Base-by-base conservation (phyloP, 1,139 yeast genomes). In the Yamadazyma jaroonii region DNA sequence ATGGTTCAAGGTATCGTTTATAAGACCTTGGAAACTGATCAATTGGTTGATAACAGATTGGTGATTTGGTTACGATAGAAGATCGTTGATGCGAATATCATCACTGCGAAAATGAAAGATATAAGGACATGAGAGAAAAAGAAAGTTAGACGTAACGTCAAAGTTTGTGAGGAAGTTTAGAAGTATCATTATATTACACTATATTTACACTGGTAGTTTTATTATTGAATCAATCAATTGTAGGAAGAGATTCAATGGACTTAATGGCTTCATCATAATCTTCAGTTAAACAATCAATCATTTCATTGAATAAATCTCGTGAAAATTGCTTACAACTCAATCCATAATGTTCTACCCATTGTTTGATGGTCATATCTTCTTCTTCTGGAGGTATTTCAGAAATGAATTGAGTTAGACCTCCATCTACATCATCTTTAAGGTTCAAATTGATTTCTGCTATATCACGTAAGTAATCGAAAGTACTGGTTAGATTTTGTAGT, bases 361-460 rank as follows among this genome's bases (percentile, higher is more conserved):
- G 77, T 36, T 71, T 71, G 12, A 88, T 74, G 0, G 87, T 79
- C 83, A 83, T 78, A 21, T 75, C 68, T 49, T 84, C 67, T 50
- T 84, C 90, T 12, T 74, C 74, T 25, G 74, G 80, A 0, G 94
- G 90, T 76, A 85, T 79, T 33, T 78, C 79, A 1, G 80, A 72
- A 2, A 83, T 77, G 50, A 84, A 84, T 37, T 69, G 67, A 0
- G 85, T 77, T 17, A 84, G 57, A 29, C 74, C 74, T 1, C 90
- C 88, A 43, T 81, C 85, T 25, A 65, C 54, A 51, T 84, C 94
- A 44, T 80, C 75, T 36, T 65, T 62, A 10, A 78, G 57, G 28
- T 63, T 66, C 41, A 58, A 56, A 9, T 54, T 45, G 1, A 54
- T 42, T 4, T 50, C 50, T 11, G 61, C 49, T 9, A 63, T 46